Evolutionary conservation across 495 filamentous ascomycete genomes (phyloP).

Genomic region (Immersiella caudata): DNA sequence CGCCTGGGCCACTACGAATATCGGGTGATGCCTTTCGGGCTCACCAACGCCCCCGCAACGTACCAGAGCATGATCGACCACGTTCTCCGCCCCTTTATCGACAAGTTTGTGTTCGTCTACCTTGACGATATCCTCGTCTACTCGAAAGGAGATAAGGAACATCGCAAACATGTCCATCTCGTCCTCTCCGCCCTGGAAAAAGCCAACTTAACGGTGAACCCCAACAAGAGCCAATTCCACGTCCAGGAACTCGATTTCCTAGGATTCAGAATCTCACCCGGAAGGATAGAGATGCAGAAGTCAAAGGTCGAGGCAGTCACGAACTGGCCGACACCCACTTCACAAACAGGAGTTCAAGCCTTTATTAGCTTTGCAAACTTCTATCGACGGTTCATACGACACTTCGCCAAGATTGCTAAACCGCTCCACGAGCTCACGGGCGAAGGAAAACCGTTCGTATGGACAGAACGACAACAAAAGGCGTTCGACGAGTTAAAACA

Average conservation of each 20-base stretch:
- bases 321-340: background rate
- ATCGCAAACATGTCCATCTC: background rate
- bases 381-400: slow-evolving; percentile 18
- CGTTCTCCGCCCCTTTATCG: background rate
- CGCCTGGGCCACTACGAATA: background rate
- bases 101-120: background rate
- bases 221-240: background rate
- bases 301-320: slow-evolving; percentile 13
- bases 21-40: background rate
- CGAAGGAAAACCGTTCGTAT: background rate
- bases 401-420: background rate
- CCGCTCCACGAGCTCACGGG: background rate
- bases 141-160: background rate
- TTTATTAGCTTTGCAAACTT: slow-evolving; percentile 23
- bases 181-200: background rate
- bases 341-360: background rate
- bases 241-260: background rate
- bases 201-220: background rate
- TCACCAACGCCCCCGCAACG: background rate
- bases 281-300: background rate
- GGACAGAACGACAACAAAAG: background rate
- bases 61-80: background rate
- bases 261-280: background rate
- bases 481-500: slow-evolving; percentile 7
- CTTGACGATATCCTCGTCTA: background rate